These are phyloP conservation scores for Lumnitzera racemosa DNA, from an alignment of 345 rosid genomes.

Conservation along the genomic window DNA sequence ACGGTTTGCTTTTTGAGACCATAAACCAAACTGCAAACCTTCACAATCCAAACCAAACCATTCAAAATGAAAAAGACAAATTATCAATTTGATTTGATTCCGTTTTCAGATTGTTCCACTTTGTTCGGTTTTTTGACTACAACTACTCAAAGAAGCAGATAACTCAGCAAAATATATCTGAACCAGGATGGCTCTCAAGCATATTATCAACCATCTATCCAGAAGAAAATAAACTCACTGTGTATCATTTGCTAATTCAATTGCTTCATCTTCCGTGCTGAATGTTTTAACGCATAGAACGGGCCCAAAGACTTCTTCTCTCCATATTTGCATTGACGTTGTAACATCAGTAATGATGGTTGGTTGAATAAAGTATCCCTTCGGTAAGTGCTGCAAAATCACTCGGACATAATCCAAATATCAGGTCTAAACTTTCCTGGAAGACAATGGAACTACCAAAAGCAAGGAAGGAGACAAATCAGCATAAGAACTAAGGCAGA, in stretches of 20 bases:
- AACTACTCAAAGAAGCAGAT: no score
- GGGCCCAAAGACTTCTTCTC: slow-evolving; percentile 98
- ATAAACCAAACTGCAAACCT: no score
- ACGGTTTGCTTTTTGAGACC: no score
- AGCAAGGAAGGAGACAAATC: background rate
- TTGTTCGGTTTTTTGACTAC: no score
- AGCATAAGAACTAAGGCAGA: background rate
- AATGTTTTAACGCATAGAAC: slow-evolving; percentile 89
- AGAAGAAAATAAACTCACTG: slow-evolving; percentile 45
- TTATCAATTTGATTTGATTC: no score
- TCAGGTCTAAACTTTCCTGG: slow-evolving; percentile 8
- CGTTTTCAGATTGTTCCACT: no score
- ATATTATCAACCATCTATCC: background rate
- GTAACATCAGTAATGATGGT: slow-evolving; percentile 65
- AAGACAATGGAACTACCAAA: background rate
- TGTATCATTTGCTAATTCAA: slow-evolving; percentile 84
- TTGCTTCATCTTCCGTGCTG: slow-evolving; percentile 88
- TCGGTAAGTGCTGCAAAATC: slow-evolving; percentile 58
- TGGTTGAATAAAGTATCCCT: slow-evolving; percentile 83
- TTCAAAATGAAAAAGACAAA: no score
- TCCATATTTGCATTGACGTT: slow-evolving; percentile 96
- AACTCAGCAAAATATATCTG: no score
- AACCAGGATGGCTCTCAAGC: background rate
- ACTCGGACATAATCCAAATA: slow-evolving; percentile 8
- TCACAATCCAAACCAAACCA: no score